phyloP scores from a whole-genome alignment of 495 filamentous ascomycete genomes.

The Trichoderma orchidacearum region DNA sequence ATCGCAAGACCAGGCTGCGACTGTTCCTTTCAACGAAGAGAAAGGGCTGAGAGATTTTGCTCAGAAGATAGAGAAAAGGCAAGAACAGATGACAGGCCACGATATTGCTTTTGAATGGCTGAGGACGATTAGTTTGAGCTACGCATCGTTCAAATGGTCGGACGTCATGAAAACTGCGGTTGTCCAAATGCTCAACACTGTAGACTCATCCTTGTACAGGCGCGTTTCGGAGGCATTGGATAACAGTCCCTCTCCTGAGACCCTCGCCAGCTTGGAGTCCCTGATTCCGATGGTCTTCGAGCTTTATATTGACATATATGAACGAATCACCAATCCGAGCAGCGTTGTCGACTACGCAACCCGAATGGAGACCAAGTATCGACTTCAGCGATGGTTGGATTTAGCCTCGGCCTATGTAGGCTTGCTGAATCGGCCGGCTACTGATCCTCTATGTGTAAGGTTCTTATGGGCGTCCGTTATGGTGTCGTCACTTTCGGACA shows the following conservation, averaged over 20 bases:
- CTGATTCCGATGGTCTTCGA: constrained; percentile 74
- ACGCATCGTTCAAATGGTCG: constrained; percentile 55
- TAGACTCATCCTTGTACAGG: constrained; percentile 58
- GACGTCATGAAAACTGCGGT: constrained; percentile 56
- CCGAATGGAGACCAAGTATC: constrained; percentile 47
- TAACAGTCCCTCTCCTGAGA: not conserved
- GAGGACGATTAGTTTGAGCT: constrained; percentile 43
- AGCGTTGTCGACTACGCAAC: constrained; percentile 50
- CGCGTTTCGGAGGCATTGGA: constrained; percentile 16
- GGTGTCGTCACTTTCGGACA: constrained; percentile 53
- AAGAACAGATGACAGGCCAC: constrained; percentile 41
- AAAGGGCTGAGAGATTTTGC: constrained; percentile 45
- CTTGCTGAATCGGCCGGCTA: constrained; percentile 15
- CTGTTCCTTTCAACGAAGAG: constrained; percentile 39
- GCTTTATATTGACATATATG: constrained; percentile 76
- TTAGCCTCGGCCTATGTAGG: constrained; percentile 51
- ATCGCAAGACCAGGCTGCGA: constrained; percentile 33
- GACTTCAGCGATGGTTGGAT: constrained; percentile 61
- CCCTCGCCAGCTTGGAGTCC: constrained; percentile 17
- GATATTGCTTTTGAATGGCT: constrained; percentile 56
- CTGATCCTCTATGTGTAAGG: constrained; percentile 38
- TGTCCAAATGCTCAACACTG: constrained; percentile 48
- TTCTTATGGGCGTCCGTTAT: constrained; percentile 82
- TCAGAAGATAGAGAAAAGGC: constrained; percentile 27
- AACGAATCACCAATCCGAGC: constrained; percentile 59